These are phyloP conservation scores for Santalum album DNA, from an alignment of 164 flowering plant species.

Conservation along the genomic window DNA sequence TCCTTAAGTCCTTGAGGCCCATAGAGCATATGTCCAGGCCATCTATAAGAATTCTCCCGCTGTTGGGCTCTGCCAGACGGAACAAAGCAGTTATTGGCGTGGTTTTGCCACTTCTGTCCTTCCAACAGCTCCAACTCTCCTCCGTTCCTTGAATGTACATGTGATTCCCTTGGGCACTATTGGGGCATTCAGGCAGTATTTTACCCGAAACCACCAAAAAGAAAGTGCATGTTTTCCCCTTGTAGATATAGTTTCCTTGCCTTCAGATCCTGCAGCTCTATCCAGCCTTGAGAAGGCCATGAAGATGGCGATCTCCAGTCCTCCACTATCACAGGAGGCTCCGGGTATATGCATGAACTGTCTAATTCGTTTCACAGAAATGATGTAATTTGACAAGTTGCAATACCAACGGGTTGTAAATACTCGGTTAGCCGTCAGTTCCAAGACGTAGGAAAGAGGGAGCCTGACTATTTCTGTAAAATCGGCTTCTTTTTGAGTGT, in stretches of 20 bases:
- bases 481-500: background rate
- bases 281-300: constrained; percentile 75
- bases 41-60: constrained; percentile 63
- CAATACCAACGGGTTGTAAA: constrained; percentile 61
- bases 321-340: constrained; percentile 64
- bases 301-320: constrained; percentile 55
- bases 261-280: constrained; percentile 59
- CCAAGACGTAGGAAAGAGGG: constrained; percentile 73
- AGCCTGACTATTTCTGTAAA: constrained; percentile 73
- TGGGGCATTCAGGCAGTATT: constrained; percentile 72
- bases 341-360: constrained; percentile 74
- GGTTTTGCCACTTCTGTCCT: constrained; percentile 89
- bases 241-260: constrained; percentile 18
- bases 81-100: constrained; percentile 77
- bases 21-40: constrained; percentile 58
- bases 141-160: constrained; percentile 68
- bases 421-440: constrained; percentile 47
- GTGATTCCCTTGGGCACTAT: constrained; percentile 76
- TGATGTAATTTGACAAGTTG: constrained; percentile 53
- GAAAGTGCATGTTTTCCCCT: no score
- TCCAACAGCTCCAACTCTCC: constrained; percentile 84
- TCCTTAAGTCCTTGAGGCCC: constrained; percentile 71
- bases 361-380: constrained; percentile 79
- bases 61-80: constrained; percentile 67
- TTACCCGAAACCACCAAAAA: constrained; percentile 37